phyloP scores from a whole-genome alignment of 208 protist species.

The Kentomonas sorsogonicus region DNA sequence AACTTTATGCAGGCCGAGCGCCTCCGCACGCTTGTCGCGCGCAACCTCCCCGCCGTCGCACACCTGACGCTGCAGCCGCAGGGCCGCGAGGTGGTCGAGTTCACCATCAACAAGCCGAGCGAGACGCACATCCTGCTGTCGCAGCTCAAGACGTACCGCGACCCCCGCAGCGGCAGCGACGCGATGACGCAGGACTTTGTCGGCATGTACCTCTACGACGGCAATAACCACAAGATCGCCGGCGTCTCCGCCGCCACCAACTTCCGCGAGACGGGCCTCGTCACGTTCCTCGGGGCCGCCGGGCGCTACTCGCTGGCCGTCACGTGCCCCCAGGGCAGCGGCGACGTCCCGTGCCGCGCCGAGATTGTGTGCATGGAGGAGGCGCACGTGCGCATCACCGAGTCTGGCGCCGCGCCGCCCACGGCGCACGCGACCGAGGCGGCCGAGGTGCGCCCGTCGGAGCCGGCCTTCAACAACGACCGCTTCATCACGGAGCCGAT shows the following conservation, averaged over 20 bases:
- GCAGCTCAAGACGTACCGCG: constrained; percentile 39
- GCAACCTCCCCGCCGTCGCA: constrained; percentile 48
- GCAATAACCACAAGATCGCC: constrained; percentile 28
- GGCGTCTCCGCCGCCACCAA: constrained; percentile 56
- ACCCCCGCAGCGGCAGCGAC: constrained; percentile 24
- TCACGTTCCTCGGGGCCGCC: constrained; percentile 30
- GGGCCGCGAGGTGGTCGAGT: constrained; percentile 62
- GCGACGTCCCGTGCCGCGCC: constrained; percentile 44
- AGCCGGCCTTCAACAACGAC: constrained; percentile 13
- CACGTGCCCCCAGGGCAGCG: constrained; percentile 39
- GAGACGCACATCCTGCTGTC: constrained; percentile 65
- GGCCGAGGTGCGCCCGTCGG: constrained; percentile 10
- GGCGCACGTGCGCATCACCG: constrained; percentile 61
- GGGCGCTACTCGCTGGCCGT: constrained; percentile 63
- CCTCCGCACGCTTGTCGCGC: constrained; percentile 43
- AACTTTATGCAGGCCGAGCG: too few relatives aligned
- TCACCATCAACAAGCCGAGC: constrained; percentile 53
- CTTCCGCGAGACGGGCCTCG: constrained; percentile 52
- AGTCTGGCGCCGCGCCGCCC: constrained; percentile 47
- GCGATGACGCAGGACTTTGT: constrained; percentile 62
- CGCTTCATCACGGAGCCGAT: constrained; percentile 3
- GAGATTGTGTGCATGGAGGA: constrained; percentile 59
- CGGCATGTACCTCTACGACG: constrained; percentile 72
- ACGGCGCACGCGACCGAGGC: constrained; percentile 20
- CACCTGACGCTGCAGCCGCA: constrained; percentile 37